These are phyloP conservation scores for Juncus inflexus DNA, from an alignment of 176 grass and related monocot genomes.

Conservation along the genomic window DNA sequence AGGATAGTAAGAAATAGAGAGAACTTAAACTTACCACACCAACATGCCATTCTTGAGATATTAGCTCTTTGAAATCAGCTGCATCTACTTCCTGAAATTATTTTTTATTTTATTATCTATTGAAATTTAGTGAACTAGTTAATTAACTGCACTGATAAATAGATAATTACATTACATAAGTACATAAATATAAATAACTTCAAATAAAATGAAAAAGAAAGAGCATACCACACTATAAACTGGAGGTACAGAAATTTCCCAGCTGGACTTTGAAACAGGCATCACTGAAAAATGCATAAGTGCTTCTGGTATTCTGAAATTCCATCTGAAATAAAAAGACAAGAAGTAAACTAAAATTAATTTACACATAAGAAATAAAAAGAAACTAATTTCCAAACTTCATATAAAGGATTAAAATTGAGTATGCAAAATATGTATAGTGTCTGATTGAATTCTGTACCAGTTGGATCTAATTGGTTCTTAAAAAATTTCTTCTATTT, in stretches of 20 bases:
- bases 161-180: no score
- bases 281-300: conserved; percentile 67
- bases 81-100: conserved; percentile 79
- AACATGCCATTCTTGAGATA: conserved; percentile 87
- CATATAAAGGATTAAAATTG: no score
- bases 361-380: no score
- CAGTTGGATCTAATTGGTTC: no score
- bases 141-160: no score
- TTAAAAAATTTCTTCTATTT: no score
- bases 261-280: conserved; percentile 57
- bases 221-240: conserved; percentile 84
- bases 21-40: conserved; percentile 63
- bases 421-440: no score
- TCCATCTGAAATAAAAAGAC: conserved; percentile 56
- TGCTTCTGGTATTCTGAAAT: conserved; percentile 81
- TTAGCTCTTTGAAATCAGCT: conserved; percentile 64
- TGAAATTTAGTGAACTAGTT: not conserved
- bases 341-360: no score
- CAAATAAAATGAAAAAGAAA: not conserved
- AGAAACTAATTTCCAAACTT: no score
- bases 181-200: not conserved
- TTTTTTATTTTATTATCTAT: conserved; percentile 4
- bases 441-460: no score
- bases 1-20: not conserved
- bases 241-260: conserved; percentile 66